phyloP scores from a whole-genome alignment of 805 yeast genomes.

The Candida namnaoensis region DNA sequence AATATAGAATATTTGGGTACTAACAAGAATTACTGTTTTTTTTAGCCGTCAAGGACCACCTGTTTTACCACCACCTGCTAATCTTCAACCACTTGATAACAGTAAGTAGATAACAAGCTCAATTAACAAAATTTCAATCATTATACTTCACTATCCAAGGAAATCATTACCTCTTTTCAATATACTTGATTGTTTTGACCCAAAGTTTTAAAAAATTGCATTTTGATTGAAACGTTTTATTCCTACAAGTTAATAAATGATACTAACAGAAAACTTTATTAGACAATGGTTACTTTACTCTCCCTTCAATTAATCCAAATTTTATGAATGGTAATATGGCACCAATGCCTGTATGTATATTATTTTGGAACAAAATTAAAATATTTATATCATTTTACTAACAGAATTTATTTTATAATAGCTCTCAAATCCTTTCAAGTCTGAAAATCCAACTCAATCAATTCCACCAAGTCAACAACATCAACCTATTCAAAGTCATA shows the following conservation, averaged over 20 bases:
- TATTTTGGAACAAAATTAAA: no score
- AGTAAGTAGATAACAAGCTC: background rate
- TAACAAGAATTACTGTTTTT: constrained; percentile 3
- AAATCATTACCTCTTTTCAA: no score
- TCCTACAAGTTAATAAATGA: no score
- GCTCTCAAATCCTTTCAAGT: background rate
- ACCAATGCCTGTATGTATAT: background rate
- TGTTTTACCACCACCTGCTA: constrained; percentile 51
- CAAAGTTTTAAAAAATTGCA: no score
- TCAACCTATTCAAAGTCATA: background rate
- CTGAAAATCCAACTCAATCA: background rate
- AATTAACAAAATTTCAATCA: no score
- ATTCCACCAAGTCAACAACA: background rate
- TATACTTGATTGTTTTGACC: no score
- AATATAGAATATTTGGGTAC: constrained; percentile 1
- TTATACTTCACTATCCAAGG: no score
- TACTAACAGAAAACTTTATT: background rate
- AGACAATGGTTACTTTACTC: background rate
- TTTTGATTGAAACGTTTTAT: no score
- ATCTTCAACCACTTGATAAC: background rate
- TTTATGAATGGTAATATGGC: background rate
- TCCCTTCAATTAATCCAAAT: background rate
- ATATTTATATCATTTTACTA: no score
- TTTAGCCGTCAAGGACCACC: constrained; percentile 49
- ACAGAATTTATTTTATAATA: no score